A percentile compares a stretch with the other conserved stretches of the same genome.
phyloP scores from a whole-genome alignment of 2,329 filamentous ascomycete species.

The Ceratocystis diversiconidia region DNA sequence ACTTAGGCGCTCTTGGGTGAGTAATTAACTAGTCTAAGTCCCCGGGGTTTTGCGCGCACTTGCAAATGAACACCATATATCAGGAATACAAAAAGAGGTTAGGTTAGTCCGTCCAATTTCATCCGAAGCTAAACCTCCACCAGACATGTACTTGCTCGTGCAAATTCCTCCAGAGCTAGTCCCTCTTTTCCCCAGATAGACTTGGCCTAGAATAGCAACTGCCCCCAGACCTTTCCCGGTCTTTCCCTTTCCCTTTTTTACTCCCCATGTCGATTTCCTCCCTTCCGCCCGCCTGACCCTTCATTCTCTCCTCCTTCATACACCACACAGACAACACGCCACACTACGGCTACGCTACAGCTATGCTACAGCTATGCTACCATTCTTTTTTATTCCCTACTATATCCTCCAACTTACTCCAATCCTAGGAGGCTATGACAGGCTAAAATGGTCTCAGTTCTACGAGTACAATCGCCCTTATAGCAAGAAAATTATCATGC shows the following conservation, averaged over 20 bases:
- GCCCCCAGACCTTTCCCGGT: background rate
- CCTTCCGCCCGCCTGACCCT: too few relatives aligned
- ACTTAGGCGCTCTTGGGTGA: background rate
- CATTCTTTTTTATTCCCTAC: too few relatives aligned
- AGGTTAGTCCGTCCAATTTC: background rate
- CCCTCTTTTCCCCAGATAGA: background rate
- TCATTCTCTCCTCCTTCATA: too few relatives aligned
- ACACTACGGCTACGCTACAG: too few relatives aligned
- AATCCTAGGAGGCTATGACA: background rate
- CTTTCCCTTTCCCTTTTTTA: background rate
- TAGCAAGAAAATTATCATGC: background rate
- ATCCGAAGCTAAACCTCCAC: background rate
- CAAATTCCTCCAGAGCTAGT: too few relatives aligned
- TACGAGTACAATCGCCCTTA: too few relatives aligned
- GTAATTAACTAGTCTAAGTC: background rate
- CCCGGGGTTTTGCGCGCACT: background rate
- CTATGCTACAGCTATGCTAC: too few relatives aligned
- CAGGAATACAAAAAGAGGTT: background rate
- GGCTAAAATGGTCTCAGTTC: background rate
- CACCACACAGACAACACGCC: too few relatives aligned
- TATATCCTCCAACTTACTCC: background rate
- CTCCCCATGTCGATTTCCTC: too few relatives aligned
- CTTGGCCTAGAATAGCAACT: too few relatives aligned
- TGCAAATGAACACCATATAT: background rate
- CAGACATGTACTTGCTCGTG: background rate